Conservation (phyloP, 2,329 filamentous ascomycete genomes). For the Magnaporthales sp. region DNA sequence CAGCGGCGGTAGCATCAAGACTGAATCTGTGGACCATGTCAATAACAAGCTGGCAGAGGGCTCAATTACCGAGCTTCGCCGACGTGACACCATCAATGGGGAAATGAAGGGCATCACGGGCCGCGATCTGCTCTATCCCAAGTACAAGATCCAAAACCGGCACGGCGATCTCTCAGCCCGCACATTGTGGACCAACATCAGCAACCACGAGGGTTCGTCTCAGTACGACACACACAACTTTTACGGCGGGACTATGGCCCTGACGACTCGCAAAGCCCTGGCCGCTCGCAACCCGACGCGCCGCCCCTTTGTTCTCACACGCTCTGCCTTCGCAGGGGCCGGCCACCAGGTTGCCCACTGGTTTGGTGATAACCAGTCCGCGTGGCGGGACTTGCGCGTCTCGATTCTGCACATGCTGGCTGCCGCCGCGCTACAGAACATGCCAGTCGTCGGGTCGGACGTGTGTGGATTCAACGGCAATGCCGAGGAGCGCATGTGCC, state of each 20-base stretch:
- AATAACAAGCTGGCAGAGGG: neutral
- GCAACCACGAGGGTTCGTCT: slow-evolving; percentile 60
- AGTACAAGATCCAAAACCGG: slow-evolving; percentile 68
- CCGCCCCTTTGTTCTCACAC: slow-evolving; percentile 74
- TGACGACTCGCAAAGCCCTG: slow-evolving; percentile 67
- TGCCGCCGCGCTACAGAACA: slow-evolving; percentile 57
- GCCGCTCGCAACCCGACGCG: slow-evolving; percentile 54
- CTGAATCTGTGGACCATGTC: neutral
- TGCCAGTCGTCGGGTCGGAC: slow-evolving; percentile 63
- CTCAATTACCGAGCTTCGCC: slow-evolving; percentile 5
- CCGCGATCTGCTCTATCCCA: slow-evolving; percentile 63
- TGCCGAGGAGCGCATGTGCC: slow-evolving; percentile 60
- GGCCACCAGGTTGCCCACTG: slow-evolving; percentile 62
- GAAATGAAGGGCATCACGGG: slow-evolving; percentile 43
- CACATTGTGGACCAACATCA: slow-evolving; percentile 69
- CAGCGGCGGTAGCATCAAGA: neutral
- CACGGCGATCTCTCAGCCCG: slow-evolving; percentile 65
- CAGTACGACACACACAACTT: slow-evolving; percentile 82
- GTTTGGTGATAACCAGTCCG: slow-evolving; percentile 48
- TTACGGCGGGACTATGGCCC: slow-evolving; percentile 66
- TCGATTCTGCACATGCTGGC: slow-evolving; percentile 50
- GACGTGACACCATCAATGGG: neutral
- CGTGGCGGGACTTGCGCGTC: slow-evolving; percentile 49
- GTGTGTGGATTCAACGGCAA: slow-evolving; percentile 68
- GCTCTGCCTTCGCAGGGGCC: slow-evolving; percentile 70